Evolutionary conservation across 2,329 filamentous ascomycete species (phyloP), one percentile per base, ranked within the genome.

Genomic region (Xylaria polymorpha): DNA sequence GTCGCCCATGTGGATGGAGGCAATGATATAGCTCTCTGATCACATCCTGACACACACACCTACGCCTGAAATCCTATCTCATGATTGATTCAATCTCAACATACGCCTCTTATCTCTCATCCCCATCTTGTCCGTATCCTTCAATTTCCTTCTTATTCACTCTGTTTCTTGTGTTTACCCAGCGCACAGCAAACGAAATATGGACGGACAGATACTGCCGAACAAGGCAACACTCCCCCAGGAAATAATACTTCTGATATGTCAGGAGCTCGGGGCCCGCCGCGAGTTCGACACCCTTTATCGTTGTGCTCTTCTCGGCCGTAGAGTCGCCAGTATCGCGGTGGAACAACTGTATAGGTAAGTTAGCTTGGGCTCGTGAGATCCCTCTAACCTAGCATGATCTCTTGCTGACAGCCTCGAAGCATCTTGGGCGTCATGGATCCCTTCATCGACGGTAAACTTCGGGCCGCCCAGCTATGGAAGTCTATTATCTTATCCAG

Each of bases 401-500:
- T 55, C 35, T 37, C 66, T 50, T 25, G 68, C 72, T 79, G 39
- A 79, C 55, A 56, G 15, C 43, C 20, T 37, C 61, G 20, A 7
- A 86, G 85, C 71, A 82, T 85, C 59, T 81, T 86, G 63, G 76
- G 80, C n/a, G 83, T 82, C 8, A 79, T 80, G 8, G 80, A 84
- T 18, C 81, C 79, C 70, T 80, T 79, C 44, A 81, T 83, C 55
- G 83, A 84, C 25, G 77, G 76, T 60, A 76, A 77, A 68, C 68
- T 83, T 63, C 86, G 86, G 79, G 90, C 88, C 86, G 87, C 88
- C 1, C 83, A 87, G 7, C 78, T 92, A 58, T 94, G 91, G 91
- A 86, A 87, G 60, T 90, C 90, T 1, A 87, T 93, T 72, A 86
- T 92, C 66, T 81, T 89, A 8, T 93, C 91, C 9, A 88, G 88